A percentile compares a stretch with the other conserved stretches of the same genome.
phyloP scores from a whole-genome alignment of 2,329 filamentous ascomycete genomes.

The Orbilia oligospora region DNA sequence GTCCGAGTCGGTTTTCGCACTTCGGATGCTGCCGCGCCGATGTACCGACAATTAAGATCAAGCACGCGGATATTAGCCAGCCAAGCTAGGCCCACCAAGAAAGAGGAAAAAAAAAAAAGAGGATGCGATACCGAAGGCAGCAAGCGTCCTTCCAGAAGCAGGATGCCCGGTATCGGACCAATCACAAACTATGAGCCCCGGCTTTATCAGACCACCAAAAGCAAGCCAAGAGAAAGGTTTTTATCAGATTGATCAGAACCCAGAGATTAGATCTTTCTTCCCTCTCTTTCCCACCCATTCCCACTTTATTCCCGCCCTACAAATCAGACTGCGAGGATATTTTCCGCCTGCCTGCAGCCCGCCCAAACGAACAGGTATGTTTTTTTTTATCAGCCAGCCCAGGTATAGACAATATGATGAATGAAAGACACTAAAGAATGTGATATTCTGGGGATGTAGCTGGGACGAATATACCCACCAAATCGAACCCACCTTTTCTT shows the following conservation, averaged over 20 bases:
- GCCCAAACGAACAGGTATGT: slow-evolving; percentile 28
- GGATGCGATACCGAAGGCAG: not conserved
- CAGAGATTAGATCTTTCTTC: slow-evolving; percentile 55
- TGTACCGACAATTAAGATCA: slow-evolving; percentile 27
- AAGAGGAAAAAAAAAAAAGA: not conserved
- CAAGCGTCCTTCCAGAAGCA: slow-evolving; percentile 27
- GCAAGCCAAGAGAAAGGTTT: slow-evolving; percentile 30
- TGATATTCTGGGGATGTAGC: slow-evolving; percentile 5
- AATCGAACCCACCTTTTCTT: slow-evolving; percentile 10
- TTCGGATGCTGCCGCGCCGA: slow-evolving; percentile 35
- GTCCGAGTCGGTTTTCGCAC: not conserved
- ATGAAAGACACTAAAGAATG: slow-evolving; percentile 22
- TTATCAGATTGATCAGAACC: slow-evolving; percentile 59
- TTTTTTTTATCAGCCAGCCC: slow-evolving; percentile 8
- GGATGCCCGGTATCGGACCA: slow-evolving; percentile 50
- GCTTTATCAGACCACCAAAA: slow-evolving; percentile 44
- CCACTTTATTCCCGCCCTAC: slow-evolving; percentile 31
- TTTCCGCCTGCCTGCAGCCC: slow-evolving; percentile 32
- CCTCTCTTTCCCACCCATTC: slow-evolving; percentile 25
- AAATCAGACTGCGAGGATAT: slow-evolving; percentile 43
- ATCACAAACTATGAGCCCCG: slow-evolving; percentile 35
- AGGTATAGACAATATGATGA: not conserved
- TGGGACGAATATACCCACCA: not conserved
- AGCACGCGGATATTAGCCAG: slow-evolving; percentile 13
- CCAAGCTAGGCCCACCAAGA: too few relatives aligned